Evolutionary conservation across 768 basidiomycete species (phyloP), one percentile per base, ranked within the genome.

Genomic region (Erythrobasidium yunnanense): DNA sequence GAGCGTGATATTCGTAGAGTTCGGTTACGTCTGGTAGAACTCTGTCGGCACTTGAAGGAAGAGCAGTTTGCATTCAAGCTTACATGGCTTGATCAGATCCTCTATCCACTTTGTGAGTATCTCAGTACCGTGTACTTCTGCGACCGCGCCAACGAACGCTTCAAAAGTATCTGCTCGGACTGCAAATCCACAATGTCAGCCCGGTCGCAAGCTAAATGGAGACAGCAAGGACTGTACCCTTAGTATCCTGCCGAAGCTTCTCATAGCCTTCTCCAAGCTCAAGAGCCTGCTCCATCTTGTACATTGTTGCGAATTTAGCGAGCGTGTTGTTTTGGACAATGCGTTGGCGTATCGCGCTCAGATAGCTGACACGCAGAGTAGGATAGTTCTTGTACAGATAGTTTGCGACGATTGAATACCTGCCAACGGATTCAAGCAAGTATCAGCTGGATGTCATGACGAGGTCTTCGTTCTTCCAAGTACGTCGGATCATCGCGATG

Each of bases 221-320:
- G 42, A 45, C 15, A 15, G 22, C 42, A 45, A 20, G 42, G 22
- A 45, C 15, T 20, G 22, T 15, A 63, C 60, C 42, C 49, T 63
- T 63, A 30, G 49, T 32, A 32, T 63, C 60, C 17, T 63, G 23
- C 7, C 60, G 60, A 17, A 50, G 30, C n/a, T 35, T 49, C 47
- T 63, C 60, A 8, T 29, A 45, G 4, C 49, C 60, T 4, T n/a
- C 20, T 4, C 60, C 60, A 27, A 63, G 30, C 13, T 49, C 49
- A n/a, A 63, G 45, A 30, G 60, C 60, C 32, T 63, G 60, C 20
- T 63, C 60, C 60, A 63, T 63, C 47, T 63, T 63, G 60, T 63
- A 63, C 2, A 63, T 17, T n/a, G 22, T 25, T 17, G 60, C 60
- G 42, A 63, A 63, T 38, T 51, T 63, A 22, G 60, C 60, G 2